These are phyloP conservation scores for Rhizophagus prolifer DNA, from an alignment of 192 early-diverging fungal species.

Conservation along the genomic window DNA sequence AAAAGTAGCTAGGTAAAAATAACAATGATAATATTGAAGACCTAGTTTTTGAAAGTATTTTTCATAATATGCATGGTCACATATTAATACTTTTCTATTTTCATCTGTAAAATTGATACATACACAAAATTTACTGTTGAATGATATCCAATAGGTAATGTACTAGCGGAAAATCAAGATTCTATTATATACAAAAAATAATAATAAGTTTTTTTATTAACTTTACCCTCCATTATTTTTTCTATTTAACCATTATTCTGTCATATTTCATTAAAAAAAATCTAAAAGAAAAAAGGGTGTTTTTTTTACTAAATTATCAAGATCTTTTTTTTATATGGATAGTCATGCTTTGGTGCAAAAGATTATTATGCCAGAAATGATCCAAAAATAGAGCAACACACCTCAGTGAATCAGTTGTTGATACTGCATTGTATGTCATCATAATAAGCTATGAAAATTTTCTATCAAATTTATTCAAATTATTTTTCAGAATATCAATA, in stretches of 20 bases:
- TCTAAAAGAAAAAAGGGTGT: not conserved
- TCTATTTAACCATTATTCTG: not conserved
- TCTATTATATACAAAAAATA: not conserved
- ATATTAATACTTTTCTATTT: not conserved
- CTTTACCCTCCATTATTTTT: not conserved
- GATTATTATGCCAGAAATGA: not conserved
- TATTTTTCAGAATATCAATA: not conserved
- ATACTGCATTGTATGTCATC: not conserved
- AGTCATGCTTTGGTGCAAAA: not conserved
- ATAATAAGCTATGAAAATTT: constrained; percentile 14
- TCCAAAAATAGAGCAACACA: not conserved
- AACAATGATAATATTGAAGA: not conserved
- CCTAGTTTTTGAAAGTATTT: not conserved
- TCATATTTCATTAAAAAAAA: not conserved
- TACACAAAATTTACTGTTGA: not conserved
- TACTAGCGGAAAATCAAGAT: not conserved
- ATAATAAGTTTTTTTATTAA: not conserved
- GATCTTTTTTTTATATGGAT: constrained; percentile 20
- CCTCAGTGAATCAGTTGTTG: not conserved
- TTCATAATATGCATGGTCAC: too few relatives aligned
- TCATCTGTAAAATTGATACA: not conserved
- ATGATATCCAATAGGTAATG: not conserved
- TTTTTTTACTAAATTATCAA: constrained; percentile 7
- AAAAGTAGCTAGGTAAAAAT: not conserved
- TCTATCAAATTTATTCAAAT: not conserved